Percentiles rank a stretch among this genome's conserved stretches.
Evolutionary conservation across 768 basidiomycete genomes (phyloP).

Genomic region (Crucibulum laeve): DNA sequence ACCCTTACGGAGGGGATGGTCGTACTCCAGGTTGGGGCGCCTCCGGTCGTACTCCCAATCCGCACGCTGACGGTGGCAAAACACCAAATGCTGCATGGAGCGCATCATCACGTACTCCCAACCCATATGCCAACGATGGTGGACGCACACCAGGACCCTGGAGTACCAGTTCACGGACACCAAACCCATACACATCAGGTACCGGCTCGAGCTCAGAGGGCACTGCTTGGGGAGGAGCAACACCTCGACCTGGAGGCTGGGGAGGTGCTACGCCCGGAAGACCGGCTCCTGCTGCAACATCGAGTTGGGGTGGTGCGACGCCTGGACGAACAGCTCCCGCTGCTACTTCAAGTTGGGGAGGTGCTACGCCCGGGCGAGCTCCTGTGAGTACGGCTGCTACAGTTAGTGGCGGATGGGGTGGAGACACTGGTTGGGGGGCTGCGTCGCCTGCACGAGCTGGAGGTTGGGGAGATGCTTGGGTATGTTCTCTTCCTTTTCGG

Average conservation of each 20-base stretch:
- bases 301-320: constrained; percentile 16
- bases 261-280: constrained; percentile 44
- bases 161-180: constrained; percentile 57
- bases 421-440: constrained; percentile 7
- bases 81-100: constrained; percentile 66
- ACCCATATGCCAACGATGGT: constrained; percentile 55
- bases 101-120: constrained; percentile 63
- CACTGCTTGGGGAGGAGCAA: constrained; percentile 24
- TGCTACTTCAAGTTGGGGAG: constrained; percentile 23
- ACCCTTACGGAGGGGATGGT: constrained; percentile 57
- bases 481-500: constrained; percentile 11
- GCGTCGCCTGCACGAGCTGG: constrained; percentile 5
- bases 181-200: constrained; percentile 67
- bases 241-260: constrained; percentile 23
- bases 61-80: constrained; percentile 57
- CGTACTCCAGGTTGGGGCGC: constrained; percentile 56
- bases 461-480: constrained; percentile 21
- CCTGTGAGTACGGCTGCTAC: constrained; percentile 4
- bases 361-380: constrained; percentile 28
- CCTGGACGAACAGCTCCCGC: constrained; percentile 10
- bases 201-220: constrained; percentile 22
- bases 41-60: constrained; percentile 63
- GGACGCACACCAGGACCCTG: constrained; percentile 71
- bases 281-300: constrained; percentile 14
- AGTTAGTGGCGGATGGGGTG: background rate